Conservation (phyloP, 2,329 filamentous ascomycete genomes). For the Penicillium aurantiogriseum region DNA sequence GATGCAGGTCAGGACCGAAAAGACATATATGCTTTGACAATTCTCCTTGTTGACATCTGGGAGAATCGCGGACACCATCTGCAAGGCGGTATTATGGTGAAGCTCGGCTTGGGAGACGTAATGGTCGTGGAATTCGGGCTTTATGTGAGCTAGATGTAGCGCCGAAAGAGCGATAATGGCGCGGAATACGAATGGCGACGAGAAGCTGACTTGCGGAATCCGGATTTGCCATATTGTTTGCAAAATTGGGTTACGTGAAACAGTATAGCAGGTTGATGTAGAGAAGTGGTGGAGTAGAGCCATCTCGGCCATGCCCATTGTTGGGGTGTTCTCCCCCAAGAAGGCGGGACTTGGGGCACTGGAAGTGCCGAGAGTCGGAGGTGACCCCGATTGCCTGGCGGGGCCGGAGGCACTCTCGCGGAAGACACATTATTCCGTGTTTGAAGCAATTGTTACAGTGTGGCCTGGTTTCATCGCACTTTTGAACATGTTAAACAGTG, state of each 20-base stretch:
- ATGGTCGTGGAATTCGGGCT: conserved; percentile 15
- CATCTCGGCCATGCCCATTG: conserved; percentile 12
- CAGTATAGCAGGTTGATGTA: conserved; percentile 18
- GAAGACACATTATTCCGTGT: conserved; percentile 7
- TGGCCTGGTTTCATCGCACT: conserved; percentile 15
- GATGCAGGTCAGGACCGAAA: conserved; percentile 14
- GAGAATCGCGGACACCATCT: conserved; percentile 12
- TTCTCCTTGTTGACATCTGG: conserved; percentile 12
- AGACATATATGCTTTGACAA: conserved; percentile 8
- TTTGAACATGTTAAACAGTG: not conserved
- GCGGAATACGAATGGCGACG: conserved; percentile 12
- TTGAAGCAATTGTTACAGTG: conserved; percentile 13
- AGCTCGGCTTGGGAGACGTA: conserved; percentile 17
- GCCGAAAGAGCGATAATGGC: conserved; percentile 13
- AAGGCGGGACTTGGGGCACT: not conserved
- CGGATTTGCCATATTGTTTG: conserved; percentile 16
- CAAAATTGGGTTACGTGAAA: conserved; percentile 10
- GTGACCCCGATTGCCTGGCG: not conserved
- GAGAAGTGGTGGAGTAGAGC: conserved; percentile 15
- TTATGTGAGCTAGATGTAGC: conserved; percentile 14
- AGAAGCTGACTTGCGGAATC: conserved; percentile 9
- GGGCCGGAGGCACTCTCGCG: not conserved
- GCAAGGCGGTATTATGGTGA: conserved; percentile 20
- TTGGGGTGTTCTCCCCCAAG: not conserved
- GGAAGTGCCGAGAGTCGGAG: not conserved